Percentiles rank a stretch among this genome's conserved stretches.
phyloP scores from a whole-genome alignment of 2,329 filamentous ascomycete species.

The Curvularia hawaiiensis region DNA sequence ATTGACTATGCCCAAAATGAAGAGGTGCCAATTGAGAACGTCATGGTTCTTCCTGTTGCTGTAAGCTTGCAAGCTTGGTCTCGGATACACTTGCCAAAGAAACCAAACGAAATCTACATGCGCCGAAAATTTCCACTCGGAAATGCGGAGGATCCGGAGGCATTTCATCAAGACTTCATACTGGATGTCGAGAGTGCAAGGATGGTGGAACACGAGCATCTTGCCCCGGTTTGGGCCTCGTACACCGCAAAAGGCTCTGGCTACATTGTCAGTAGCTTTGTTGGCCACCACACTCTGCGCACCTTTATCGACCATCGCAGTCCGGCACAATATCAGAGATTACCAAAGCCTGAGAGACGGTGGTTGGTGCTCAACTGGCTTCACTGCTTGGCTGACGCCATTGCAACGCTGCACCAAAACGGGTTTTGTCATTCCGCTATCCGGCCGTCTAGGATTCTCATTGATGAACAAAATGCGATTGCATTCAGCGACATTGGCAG shows the following conservation, averaged over 20 bases:
- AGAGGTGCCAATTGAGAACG: slow-evolving; percentile 70
- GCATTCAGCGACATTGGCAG: slow-evolving; percentile 67
- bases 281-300: slow-evolving; percentile 69
- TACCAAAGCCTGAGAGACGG: slow-evolving; percentile 65
- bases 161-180: slow-evolving; percentile 58
- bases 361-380: slow-evolving; percentile 73
- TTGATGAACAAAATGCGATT: slow-evolving; percentile 68
- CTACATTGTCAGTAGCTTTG: slow-evolving; percentile 70
- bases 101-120: slow-evolving; percentile 62
- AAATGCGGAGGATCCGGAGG: slow-evolving; percentile 33
- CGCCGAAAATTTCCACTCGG: slow-evolving; percentile 64
- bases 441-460: slow-evolving; percentile 71
- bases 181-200: slow-evolving; percentile 65
- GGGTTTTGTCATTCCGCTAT: slow-evolving; percentile 71
- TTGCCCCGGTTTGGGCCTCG: slow-evolving; percentile 73
- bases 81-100: slow-evolving; percentile 69
- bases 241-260: slow-evolving; percentile 69
- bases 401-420: slow-evolving; percentile 69
- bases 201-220: slow-evolving; percentile 67
- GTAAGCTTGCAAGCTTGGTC: slow-evolving; percentile 55
- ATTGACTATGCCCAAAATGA: slow-evolving; percentile 69
- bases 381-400: slow-evolving; percentile 71
- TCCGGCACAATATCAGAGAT: slow-evolving; percentile 65
- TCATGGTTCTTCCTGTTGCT: slow-evolving; percentile 62
- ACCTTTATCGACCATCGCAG: slow-evolving; percentile 67